phyloP scores from a whole-genome alignment of 306 rosid genomes.

The Nissolia schottii region DNA sequence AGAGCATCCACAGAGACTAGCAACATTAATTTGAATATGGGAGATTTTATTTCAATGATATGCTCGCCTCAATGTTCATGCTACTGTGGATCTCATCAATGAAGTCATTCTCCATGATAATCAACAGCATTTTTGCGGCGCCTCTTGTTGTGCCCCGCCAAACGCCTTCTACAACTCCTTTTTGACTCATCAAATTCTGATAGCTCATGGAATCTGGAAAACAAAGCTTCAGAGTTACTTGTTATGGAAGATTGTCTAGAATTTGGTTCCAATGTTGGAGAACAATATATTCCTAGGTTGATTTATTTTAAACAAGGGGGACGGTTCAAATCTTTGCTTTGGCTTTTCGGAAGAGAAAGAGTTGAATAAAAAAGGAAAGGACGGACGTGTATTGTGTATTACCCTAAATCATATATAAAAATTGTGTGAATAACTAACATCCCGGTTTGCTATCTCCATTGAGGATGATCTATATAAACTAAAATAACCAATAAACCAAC shows the following conservation, averaged over 20 bases:
- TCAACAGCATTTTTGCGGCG: slow-evolving; percentile 66
- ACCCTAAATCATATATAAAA: not conserved
- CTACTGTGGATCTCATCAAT: slow-evolving; percentile 1
- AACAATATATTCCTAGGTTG: not conserved
- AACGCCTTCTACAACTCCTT: slow-evolving; percentile 81
- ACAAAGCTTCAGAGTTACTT: slow-evolving; percentile 10
- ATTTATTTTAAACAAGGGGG: not conserved
- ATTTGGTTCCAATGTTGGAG: not conserved
- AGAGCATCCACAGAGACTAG: slow-evolving; percentile 30
- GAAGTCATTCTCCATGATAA: slow-evolving; percentile 48
- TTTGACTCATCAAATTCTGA: slow-evolving; percentile 74
- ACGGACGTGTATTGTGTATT: not conserved
- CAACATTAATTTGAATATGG: not conserved
- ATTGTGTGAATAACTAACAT: too few relatives aligned
- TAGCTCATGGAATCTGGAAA: slow-evolving; percentile 66
- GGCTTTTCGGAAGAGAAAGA: not conserved
- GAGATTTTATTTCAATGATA: slow-evolving; percentile 20
- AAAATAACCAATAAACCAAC: not conserved
- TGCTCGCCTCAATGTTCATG: slow-evolving; percentile 26
- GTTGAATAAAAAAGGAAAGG: too few relatives aligned
- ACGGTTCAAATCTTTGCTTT: not conserved
- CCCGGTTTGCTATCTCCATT: too few relatives aligned
- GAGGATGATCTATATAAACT: not conserved
- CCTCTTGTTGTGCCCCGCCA: slow-evolving; percentile 86
- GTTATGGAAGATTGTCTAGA: not conserved